Base-by-base conservation (phyloP, 768 basidiomycete species). In the Sporobolomyces pararoseus region DNA sequence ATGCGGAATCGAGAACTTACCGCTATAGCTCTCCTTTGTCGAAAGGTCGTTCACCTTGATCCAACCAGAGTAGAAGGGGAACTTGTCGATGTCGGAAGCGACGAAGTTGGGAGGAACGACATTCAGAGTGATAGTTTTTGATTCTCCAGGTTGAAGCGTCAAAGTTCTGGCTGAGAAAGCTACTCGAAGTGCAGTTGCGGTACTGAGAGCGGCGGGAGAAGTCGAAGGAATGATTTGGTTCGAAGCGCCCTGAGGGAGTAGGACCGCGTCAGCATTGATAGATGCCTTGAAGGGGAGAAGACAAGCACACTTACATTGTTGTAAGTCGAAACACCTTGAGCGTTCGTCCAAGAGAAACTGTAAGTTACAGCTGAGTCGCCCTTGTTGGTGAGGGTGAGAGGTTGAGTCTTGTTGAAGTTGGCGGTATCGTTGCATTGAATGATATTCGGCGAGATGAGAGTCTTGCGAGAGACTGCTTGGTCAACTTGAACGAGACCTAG, bases 361-460 rank as follows among this genome's bases (percentile, higher is more conserved):
- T 71, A 71, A 19, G 16, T 44, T 2, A 66, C 39, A 12, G 65
- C 6, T 10, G 34, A 44, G 3, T 50, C 23, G 54, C 62, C 63
- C 21, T 42, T 59, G 65, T 71, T 71, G 3, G 75, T 79, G 25
- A 88, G 68, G n/a, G 78, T 82, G 77, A 84, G 85, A 2, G 77
- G 81, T 76, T 84, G 83, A 19, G 76, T 54, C 0, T 79, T 76
- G 61, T 81, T 79, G 77, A 85, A 85, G 75, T 87, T 80, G 12
- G 84, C 82, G 7, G 87, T 88, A 75, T 88, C 87, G 70, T 89
- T 88, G 57, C 87, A 78, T 44, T 85, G 75, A n/a, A 88, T 79
- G 75, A 87, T 84, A 16, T 83, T 81, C 7, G 85, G 86, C 9
- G 83, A 82, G 44, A 88, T 79, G 42, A 84, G 75, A 6, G 85